These are phyloP conservation scores for Metschnikowia hibisci DNA, from an alignment of 805 yeast species.

Conservation along the genomic window DNA sequence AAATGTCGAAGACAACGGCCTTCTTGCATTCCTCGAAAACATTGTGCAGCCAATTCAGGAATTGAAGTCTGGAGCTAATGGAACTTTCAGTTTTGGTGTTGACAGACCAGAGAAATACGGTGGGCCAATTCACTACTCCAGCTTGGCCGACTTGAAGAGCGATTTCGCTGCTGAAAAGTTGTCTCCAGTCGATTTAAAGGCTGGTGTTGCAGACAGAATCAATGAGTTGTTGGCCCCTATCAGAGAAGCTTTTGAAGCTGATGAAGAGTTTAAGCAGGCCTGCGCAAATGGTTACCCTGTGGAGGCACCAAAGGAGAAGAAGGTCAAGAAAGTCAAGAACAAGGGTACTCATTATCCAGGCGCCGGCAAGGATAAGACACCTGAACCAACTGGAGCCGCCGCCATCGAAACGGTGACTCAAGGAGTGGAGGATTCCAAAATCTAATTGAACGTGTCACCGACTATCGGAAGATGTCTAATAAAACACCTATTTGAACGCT, in stretches of 20 bases:
- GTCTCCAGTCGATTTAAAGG: constrained; percentile 89
- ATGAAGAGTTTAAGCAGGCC: constrained; percentile 71
- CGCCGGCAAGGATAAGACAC: constrained; percentile 19
- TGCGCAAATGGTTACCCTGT: constrained; percentile 81
- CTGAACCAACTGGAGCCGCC: not conserved
- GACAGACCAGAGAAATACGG: constrained; percentile 97
- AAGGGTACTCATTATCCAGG: constrained; percentile 93
- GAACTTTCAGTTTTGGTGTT: constrained; percentile 62
- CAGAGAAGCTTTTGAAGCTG: constrained; percentile 59
- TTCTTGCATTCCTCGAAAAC: constrained; percentile 77
- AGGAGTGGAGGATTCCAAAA: constrained; percentile 1
- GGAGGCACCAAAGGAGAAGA: constrained; percentile 55
- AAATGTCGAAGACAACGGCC: constrained; percentile 80
- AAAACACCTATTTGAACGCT: not conserved
- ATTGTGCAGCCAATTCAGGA: constrained; percentile 85
- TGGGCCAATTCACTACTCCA: constrained; percentile 74
- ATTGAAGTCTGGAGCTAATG: constrained; percentile 54
- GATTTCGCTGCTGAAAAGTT: constrained; percentile 73
- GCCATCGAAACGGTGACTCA: constrained; percentile 1
- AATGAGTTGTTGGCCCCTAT: constrained; percentile 80
- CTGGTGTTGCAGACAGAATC: constrained; percentile 85
- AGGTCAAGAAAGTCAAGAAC: constrained; percentile 74
- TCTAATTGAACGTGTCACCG: not conserved
- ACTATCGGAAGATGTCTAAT: not conserved
- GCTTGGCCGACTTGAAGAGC: constrained; percentile 63